Percentiles rank a stretch among this genome's conserved stretches.
phyloP scores from a whole-genome alignment of 805 yeast genomes.

The Ascoidea tarda region DNA sequence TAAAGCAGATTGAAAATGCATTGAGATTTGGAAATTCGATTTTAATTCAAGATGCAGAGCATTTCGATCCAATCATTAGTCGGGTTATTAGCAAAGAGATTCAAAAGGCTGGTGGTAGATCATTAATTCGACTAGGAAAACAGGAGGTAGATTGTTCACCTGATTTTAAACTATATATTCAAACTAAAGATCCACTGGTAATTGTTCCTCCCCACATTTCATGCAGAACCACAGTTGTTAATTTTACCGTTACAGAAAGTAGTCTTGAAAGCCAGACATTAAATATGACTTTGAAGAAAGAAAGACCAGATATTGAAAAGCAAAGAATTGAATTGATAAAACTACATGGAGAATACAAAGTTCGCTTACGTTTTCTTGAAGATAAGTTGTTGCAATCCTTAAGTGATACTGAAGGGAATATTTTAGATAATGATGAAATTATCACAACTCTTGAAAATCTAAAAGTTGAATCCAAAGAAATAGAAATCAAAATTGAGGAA shows the following conservation, averaged over 20 bases:
- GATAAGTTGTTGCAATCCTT: slow-evolving; percentile 40
- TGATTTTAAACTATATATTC: slow-evolving; percentile 44
- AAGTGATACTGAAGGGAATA: slow-evolving; percentile 39
- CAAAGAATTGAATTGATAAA: slow-evolving; percentile 39
- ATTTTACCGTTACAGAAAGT: slow-evolving; percentile 60
- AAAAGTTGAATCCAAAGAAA: slow-evolving; percentile 44
- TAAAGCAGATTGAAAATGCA: slow-evolving; percentile 64
- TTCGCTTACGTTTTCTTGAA: slow-evolving; percentile 42
- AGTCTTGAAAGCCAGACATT: slow-evolving; percentile 52
- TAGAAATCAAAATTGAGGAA: slow-evolving; percentile 38
- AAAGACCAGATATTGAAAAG: slow-evolving; percentile 53
- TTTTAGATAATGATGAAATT: slow-evolving; percentile 55
- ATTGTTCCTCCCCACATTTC: slow-evolving; percentile 38
- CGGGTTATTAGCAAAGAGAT: slow-evolving; percentile 49
- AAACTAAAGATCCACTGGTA: slow-evolving; percentile 42
- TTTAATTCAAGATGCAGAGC: slow-evolving; percentile 67
- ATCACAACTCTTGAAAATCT: slow-evolving; percentile 46
- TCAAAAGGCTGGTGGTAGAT: slow-evolving; percentile 55
- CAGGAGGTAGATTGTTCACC: slow-evolving; percentile 54
- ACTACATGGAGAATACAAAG: slow-evolving; percentile 45
- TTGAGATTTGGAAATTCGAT: slow-evolving; percentile 71
- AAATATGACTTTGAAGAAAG: slow-evolving; percentile 35
- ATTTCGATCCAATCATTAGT: slow-evolving; percentile 60
- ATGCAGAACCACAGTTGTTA: slow-evolving; percentile 47
- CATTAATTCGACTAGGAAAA: slow-evolving; percentile 43